Conservation (phyloP, 208 protist genomes). For the Leishmania gerbilli region DNA sequence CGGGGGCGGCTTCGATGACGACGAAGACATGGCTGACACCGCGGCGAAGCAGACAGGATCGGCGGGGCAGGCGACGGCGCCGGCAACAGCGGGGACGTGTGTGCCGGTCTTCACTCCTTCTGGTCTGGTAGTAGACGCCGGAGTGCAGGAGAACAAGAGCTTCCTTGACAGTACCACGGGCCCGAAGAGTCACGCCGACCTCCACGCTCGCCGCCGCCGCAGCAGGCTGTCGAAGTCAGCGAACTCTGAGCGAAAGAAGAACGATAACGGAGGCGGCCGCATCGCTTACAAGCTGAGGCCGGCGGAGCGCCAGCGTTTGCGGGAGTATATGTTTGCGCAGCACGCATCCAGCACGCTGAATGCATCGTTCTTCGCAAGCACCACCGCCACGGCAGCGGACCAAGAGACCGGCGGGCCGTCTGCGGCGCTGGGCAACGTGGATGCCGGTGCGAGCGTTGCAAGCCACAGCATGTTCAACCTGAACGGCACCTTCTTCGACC, state of each 20-base stretch:
- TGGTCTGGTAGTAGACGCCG: constrained; percentile 7
- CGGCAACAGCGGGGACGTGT: neutral
- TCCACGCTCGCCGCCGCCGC: neutral
- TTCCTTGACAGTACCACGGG: neutral
- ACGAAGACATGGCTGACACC: neutral
- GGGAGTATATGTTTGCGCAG: constrained; percentile 22
- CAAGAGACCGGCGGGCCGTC: neutral
- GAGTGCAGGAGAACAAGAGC: neutral
- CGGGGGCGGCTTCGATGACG: neutral
- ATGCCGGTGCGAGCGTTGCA: neutral
- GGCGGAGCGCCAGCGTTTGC: constrained; percentile 32
- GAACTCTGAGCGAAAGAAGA: neutral
- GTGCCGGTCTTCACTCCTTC: constrained; percentile 7
- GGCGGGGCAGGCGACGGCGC: neutral
- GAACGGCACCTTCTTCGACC: constrained; percentile 10
- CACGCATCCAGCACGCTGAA: constrained; percentile 1
- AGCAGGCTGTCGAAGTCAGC: neutral
- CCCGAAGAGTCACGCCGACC: neutral
- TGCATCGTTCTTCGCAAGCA: constrained; percentile 7
- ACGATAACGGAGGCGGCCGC: constrained; percentile 7
- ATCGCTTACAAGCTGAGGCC: constrained; percentile 28
- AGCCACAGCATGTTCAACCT: constrained; percentile 34
- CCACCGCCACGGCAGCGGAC: constrained; percentile 6
- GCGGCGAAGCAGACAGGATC: neutral
- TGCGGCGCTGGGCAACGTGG: constrained; percentile 1